These are phyloP conservation scores for Gastrolobium bilobum DNA, from an alignment of 306 rosid genomes.

Conservation along the genomic window DNA sequence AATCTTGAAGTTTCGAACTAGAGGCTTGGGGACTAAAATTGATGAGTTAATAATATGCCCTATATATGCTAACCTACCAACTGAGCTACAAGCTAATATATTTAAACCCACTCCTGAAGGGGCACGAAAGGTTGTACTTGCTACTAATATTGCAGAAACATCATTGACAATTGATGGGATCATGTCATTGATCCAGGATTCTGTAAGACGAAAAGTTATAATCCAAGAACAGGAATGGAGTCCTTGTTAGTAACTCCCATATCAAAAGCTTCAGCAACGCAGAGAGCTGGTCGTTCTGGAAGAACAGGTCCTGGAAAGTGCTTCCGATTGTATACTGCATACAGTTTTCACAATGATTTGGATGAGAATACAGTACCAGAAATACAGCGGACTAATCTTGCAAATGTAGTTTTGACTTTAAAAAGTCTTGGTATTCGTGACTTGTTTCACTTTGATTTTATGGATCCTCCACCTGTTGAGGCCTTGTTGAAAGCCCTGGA, in stretches of 20 bases:
- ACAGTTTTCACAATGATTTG: conserved; percentile 76
- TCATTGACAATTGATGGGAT: conserved; percentile 97
- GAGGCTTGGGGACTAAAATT: conserved; percentile 93
- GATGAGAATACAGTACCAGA: conserved; percentile 95
- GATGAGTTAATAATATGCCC: conserved; percentile 95
- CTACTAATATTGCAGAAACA: conserved; percentile 98
- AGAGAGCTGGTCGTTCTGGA: conserved; percentile 96
- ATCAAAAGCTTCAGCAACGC: conserved; percentile 97
- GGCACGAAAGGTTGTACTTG: conserved; percentile 95
- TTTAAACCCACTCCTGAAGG: conserved; percentile 98
- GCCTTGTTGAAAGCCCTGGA: conserved; percentile 93
- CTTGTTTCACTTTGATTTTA: conserved; percentile 83
- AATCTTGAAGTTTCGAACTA: conserved; percentile 85
- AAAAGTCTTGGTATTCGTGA: conserved; percentile 95
- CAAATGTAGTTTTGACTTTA: conserved; percentile 86
- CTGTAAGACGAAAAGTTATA: conserved; percentile 65
- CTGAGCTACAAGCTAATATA: conserved; percentile 93
- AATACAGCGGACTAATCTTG: conserved; percentile 91
- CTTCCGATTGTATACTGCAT: conserved; percentile 84
- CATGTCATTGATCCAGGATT: conserved; percentile 97
- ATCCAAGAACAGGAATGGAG: conserved; percentile 98
- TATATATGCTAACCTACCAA: conserved; percentile 93
- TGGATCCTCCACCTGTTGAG: conserved; percentile 99
- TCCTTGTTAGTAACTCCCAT: conserved; percentile 84
- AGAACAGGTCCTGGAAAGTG: conserved; percentile 98